These are phyloP conservation scores for Cordyceps javanica DNA, from an alignment of 2,329 filamentous ascomycete genomes.

Conservation along the genomic window DNA sequence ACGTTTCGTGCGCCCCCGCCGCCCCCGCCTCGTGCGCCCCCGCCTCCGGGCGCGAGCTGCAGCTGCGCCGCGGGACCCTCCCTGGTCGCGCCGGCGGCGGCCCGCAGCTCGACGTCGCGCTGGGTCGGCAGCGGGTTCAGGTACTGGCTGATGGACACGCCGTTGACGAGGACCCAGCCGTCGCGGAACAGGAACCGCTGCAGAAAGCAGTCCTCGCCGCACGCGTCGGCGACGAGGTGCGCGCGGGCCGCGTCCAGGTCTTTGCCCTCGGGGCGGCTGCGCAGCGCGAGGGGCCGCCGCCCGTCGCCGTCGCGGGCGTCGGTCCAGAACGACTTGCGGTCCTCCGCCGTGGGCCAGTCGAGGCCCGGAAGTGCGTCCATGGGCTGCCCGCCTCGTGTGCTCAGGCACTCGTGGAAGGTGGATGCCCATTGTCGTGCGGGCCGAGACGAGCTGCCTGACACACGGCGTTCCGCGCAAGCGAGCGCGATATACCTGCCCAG, in stretches of 20 bases:
- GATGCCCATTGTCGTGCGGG: constrained; percentile 30
- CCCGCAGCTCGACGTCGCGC: background rate
- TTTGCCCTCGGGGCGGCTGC: constrained; percentile 24
- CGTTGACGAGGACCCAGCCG: constrained; percentile 43
- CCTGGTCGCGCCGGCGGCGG: background rate
- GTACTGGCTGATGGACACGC: constrained; percentile 39
- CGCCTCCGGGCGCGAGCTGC: background rate
- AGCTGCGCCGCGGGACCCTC: background rate
- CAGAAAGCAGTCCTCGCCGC: constrained; percentile 41
- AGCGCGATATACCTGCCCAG: constrained; percentile 29
- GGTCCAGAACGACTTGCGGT: constrained; percentile 20
- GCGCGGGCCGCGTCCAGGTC: constrained; percentile 35
- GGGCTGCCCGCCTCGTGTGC: constrained; percentile 25
- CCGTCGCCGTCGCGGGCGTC: constrained; percentile 34
- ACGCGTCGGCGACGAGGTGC: constrained; percentile 35
- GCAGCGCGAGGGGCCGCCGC: constrained; percentile 35
- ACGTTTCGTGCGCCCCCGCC: constrained; percentile 22
- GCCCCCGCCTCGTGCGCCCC: constrained; percentile 18
- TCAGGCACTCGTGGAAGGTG: constrained; percentile 35
- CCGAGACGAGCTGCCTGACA: constrained; percentile 17
- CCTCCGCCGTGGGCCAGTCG: constrained; percentile 31
- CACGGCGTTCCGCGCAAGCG: constrained; percentile 28
- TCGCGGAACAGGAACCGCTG: constrained; percentile 40
- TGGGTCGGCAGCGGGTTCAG: constrained; percentile 27
- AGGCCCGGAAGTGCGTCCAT: constrained; percentile 39